A percentile compares a stretch with the other conserved stretches of the same genome.
These are phyloP conservation scores for Psophocarpus tetragonolobus DNA, from an alignment of 306 rosid genomes.

Conservation along the genomic window DNA sequence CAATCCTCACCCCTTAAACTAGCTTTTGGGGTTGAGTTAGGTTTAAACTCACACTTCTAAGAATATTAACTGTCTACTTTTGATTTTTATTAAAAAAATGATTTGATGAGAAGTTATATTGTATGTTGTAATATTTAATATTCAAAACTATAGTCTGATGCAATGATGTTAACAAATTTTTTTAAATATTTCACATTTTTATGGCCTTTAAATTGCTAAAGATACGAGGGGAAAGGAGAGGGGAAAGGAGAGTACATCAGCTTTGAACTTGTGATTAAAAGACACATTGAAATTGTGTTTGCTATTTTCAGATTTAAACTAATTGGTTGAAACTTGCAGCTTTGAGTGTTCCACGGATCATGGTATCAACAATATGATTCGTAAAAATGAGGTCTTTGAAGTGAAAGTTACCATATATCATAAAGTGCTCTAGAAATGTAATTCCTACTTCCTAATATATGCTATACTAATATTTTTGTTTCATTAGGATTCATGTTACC, in stretches of 20 bases:
- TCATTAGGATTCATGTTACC: constrained; percentile 49
- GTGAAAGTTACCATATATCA: background rate
- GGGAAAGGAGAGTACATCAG: background rate
- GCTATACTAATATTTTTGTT: background rate
- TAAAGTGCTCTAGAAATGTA: constrained; percentile 3
- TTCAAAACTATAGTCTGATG: background rate
- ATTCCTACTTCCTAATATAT: background rate
- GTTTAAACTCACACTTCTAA: no score
- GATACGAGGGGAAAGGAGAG: background rate
- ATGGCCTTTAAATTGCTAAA: background rate
- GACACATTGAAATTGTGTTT: background rate
- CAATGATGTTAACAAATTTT: background rate
- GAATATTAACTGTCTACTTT: no score
- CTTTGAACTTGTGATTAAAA: background rate
- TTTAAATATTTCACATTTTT: background rate
- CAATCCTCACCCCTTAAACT: no score
- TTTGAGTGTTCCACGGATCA: background rate
- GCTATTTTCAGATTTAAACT: background rate
- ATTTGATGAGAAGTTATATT: background rate
- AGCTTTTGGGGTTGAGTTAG: no score
- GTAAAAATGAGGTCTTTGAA: background rate
- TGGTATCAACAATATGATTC: background rate
- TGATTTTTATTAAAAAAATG: background rate
- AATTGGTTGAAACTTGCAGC: background rate
- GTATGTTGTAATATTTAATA: background rate